Evolutionary conservation across 805 yeast genomes (phyloP).

Genomic region (Candida wancherniae): DNA sequence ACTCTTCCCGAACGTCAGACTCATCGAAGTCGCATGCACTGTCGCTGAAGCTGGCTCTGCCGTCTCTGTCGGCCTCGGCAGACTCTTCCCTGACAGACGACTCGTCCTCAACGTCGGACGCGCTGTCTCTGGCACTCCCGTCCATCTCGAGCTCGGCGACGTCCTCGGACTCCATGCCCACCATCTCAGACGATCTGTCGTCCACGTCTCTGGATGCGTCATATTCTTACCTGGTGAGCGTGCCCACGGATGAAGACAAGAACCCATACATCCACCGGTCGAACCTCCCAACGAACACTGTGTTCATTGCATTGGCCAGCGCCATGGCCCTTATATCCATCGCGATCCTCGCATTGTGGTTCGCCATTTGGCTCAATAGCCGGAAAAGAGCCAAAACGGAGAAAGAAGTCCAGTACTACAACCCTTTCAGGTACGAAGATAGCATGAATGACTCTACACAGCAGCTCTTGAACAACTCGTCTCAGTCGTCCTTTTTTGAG

Average conservation of each 20-base stretch:
- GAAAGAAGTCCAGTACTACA: conserved; percentile 27
- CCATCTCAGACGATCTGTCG: conserved; percentile 18
- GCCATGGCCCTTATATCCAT: conserved; percentile 19
- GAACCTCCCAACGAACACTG: conserved; percentile 30
- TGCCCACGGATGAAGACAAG: conserved; percentile 7
- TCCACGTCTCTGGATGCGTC: conserved; percentile 5
- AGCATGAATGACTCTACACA: conserved; percentile 8
- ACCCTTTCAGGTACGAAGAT: conserved; percentile 10
- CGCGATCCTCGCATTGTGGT: conserved; percentile 18
- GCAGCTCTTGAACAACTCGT: conserved; percentile 11
- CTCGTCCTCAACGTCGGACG: too few relatives aligned
- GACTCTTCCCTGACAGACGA: too few relatives aligned
- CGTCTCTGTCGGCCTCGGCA: too few relatives aligned
- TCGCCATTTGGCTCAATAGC: conserved; percentile 15
- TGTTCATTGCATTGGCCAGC: conserved; percentile 32
- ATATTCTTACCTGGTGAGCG: conserved; percentile 9
- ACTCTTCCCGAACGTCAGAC: too few relatives aligned
- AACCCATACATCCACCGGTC: conserved; percentile 20
- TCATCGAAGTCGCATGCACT: too few relatives aligned
- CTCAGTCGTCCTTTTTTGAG: conserved; percentile 23
- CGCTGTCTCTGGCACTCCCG: too few relatives aligned
- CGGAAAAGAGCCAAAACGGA: conserved; percentile 25
- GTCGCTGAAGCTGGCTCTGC: too few relatives aligned
- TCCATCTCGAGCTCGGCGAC: too few relatives aligned
- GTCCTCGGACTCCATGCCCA: conserved; percentile 9